Conservation (phyloP, 192 early-diverging fungal genomes). For the Entophlyctis luteolus region DNA sequence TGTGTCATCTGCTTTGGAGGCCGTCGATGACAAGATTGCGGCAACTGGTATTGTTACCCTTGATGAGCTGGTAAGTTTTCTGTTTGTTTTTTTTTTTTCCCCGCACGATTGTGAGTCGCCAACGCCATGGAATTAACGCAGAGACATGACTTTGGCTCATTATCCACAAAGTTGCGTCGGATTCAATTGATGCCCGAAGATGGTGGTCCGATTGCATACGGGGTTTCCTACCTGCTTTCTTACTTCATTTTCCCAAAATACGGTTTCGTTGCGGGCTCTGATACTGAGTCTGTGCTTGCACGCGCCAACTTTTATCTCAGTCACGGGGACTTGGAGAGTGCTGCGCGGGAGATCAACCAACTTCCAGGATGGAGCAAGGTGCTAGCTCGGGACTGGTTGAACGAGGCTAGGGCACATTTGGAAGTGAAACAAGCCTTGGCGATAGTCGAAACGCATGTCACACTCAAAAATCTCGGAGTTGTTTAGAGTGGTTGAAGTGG, state of each 20-base stretch:
- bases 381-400: slow-evolving; percentile 85
- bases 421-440: slow-evolving; percentile 85
- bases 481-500: no score
- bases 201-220: slow-evolving; percentile 81
- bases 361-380: slow-evolving; percentile 84
- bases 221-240: slow-evolving; percentile 65
- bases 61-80: slow-evolving; percentile 52
- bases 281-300: slow-evolving; percentile 80
- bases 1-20: slow-evolving; percentile 29
- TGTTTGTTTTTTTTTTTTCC: no score
- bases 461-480: slow-evolving; percentile 18
- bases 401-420: slow-evolving; percentile 71
- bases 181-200: slow-evolving; percentile 82
- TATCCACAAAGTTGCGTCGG: slow-evolving; percentile 66
- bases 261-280: slow-evolving; percentile 78
- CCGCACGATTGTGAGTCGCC: no score
- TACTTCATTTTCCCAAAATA: slow-evolving; percentile 78
- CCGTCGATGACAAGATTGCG: slow-evolving; percentile 45
- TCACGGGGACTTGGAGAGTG: slow-evolving; percentile 77
- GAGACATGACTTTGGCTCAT: slow-evolving; percentile 53
- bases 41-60: slow-evolving; percentile 52
- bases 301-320: slow-evolving; percentile 71
- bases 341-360: slow-evolving; percentile 88
- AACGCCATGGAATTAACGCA: no score
- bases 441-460: slow-evolving; percentile 12